Conservation (phyloP, 805 yeast species). For the Lipomyces mesembrius region DNA sequence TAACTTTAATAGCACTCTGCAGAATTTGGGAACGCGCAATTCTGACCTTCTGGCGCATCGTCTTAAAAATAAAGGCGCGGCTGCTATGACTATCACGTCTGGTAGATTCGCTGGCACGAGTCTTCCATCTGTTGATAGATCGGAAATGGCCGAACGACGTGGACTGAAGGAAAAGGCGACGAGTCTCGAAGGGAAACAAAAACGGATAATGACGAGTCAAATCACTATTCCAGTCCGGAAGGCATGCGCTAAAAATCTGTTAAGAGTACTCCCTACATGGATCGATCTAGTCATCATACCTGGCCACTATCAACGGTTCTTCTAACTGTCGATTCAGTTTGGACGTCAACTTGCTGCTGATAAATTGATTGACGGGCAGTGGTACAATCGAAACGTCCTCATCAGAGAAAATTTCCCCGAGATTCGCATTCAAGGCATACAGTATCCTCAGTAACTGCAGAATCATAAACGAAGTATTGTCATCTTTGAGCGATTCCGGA, state of each 20-base stretch:
- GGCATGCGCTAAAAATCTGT: conserved; percentile 52
- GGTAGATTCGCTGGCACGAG: background rate
- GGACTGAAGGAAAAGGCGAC: conserved; percentile 76
- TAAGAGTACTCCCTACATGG: background rate
- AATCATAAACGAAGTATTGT: conserved; percentile 30
- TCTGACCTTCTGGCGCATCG: conserved; percentile 77
- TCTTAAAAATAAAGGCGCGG: conserved; percentile 62
- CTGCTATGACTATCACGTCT: conserved; percentile 35
- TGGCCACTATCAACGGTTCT: conserved; percentile 82
- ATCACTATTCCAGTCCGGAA: conserved; percentile 83
- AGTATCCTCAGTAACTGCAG: conserved; percentile 42
- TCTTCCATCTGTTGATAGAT: conserved; percentile 76
- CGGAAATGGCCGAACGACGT: conserved; percentile 92
- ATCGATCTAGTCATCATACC: background rate
- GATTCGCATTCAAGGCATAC: conserved; percentile 40
- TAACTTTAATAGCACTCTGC: conserved; percentile 76
- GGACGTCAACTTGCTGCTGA: conserved; percentile 81
- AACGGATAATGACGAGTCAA: conserved; percentile 79
- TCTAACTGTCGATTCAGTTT: conserved; percentile 85
- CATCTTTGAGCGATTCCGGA: conserved; percentile 24
- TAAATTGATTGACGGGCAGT: conserved; percentile 49
- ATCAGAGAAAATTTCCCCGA: conserved; percentile 33
- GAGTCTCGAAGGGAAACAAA: conserved; percentile 79
- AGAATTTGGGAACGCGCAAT: conserved; percentile 71
- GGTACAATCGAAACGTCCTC: conserved; percentile 14